phyloP scores from a whole-genome alignment of 345 rosid genomes.

The Salix suchowensis region DNA sequence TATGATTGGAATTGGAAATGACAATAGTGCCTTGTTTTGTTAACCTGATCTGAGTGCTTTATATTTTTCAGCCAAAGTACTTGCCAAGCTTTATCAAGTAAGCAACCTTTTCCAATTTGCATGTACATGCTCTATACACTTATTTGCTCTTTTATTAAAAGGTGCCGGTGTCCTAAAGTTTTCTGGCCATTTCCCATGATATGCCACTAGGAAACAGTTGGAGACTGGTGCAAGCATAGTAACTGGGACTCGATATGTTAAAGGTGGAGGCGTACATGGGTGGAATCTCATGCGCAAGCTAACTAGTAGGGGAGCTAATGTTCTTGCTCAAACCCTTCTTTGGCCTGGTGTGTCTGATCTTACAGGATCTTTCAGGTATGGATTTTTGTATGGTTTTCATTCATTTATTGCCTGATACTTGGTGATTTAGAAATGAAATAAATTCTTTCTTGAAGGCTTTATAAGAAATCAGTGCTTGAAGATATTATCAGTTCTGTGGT shows the following conservation, averaged over 20 bases:
- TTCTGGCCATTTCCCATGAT: constrained; percentile 5
- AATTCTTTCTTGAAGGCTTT: constrained; percentile 45
- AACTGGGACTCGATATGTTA: constrained; percentile 86
- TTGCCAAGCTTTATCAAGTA: constrained; percentile 89
- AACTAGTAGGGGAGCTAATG: constrained; percentile 97
- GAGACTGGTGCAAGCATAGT: constrained; percentile 92
- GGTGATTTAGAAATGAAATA: constrained; percentile 11
- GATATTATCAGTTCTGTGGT: constrained; percentile 75
- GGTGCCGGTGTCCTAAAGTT: not conserved
- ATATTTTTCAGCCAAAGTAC: constrained; percentile 84
- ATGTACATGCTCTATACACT: constrained; percentile 1
- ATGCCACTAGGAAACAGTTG: constrained; percentile 60
- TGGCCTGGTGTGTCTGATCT: constrained; percentile 99
- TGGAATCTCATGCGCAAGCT: constrained; percentile 98
- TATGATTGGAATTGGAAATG: not conserved
- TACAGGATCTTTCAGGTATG: constrained; percentile 90
- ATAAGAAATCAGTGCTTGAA: constrained; percentile 78
- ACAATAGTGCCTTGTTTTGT: not conserved
- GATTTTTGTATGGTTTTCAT: not conserved
- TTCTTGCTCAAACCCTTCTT: constrained; percentile 85
- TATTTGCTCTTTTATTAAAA: not conserved
- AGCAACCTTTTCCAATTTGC: constrained; percentile 19
- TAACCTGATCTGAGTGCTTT: constrained; percentile 1
- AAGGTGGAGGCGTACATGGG: constrained; percentile 90
- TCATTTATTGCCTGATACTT: not conserved